phyloP scores from a whole-genome alignment of 306 rosid species.

The Vachellia pachyceras region DNA sequence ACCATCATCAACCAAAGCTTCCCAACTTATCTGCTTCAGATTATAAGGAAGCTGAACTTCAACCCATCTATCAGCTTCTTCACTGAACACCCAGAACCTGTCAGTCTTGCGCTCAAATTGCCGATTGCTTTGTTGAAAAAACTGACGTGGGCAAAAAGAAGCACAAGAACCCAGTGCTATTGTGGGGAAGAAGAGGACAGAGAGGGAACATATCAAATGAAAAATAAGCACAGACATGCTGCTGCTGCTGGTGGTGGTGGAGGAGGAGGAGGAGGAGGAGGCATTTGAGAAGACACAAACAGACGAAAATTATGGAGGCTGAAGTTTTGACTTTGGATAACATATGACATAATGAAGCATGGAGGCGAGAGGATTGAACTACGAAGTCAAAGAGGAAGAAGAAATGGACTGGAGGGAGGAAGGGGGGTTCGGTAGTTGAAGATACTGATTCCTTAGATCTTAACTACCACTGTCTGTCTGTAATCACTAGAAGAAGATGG shows the following conservation, averaged over 20 bases:
- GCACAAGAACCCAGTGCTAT: conserved; percentile 45
- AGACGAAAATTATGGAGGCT: conserved; percentile 28
- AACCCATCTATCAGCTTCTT: conserved; percentile 73
- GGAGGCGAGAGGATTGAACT: conserved; percentile 31
- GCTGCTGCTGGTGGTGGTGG: conserved; percentile 66
- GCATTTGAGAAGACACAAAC: conserved; percentile 38
- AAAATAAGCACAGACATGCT: conserved; percentile 40
- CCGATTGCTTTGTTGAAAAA: conserved; percentile 46
- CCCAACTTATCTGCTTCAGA: conserved; percentile 34
- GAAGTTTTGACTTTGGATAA: conserved; percentile 36
- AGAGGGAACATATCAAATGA: conserved; percentile 37
- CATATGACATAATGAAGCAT: conserved; percentile 44
- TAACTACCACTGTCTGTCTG: conserved; percentile 24
- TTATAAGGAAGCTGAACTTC: conserved; percentile 80
- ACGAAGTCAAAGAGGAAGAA: conserved; percentile 26
- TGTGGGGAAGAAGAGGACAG: not conserved
- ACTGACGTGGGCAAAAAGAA: conserved; percentile 64
- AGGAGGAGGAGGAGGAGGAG: conserved; percentile 23
- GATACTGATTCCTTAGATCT: conserved; percentile 38
- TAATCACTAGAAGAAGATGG: not conserved
- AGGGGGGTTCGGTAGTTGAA: conserved; percentile 41
- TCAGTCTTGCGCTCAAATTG: conserved; percentile 78
- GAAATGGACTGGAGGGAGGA: conserved; percentile 20
- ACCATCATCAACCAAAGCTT: not conserved
- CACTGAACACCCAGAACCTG: conserved; percentile 80